Percentiles rank a stretch among this genome's conserved stretches.
Evolutionary conservation across 257 asterid species (phyloP).

Genomic region (Gynochthodes officinalis): DNA sequence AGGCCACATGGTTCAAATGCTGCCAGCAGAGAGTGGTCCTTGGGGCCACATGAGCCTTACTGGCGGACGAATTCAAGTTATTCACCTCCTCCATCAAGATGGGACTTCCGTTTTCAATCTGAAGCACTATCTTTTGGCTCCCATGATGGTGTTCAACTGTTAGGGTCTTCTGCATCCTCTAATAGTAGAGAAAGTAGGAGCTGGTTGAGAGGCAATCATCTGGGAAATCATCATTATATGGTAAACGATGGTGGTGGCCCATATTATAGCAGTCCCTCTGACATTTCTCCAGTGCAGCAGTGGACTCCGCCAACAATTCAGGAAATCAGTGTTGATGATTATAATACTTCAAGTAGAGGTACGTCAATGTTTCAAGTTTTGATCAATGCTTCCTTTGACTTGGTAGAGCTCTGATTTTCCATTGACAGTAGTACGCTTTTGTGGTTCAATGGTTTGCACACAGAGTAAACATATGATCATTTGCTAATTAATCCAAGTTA

Average conservation of each 20-base stretch:
- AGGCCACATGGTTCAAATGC: constrained; percentile 98
- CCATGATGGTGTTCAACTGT: constrained; percentile 70
- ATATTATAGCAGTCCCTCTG: constrained; percentile 81
- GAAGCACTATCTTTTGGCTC: constrained; percentile 80
- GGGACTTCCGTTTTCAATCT: constrained; percentile 77
- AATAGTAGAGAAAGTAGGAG: constrained; percentile 91
- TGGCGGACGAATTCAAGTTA: constrained; percentile 94
- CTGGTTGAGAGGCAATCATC: constrained; percentile 77
- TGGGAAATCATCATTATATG: constrained; percentile 55
- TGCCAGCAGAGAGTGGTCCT: constrained; percentile 89
- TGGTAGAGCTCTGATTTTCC: not conserved
- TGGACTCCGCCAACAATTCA: constrained; percentile 90
- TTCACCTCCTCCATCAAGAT: constrained; percentile 93
- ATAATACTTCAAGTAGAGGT: constrained; percentile 72
- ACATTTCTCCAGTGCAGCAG: constrained; percentile 72
- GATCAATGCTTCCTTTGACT: not conserved
- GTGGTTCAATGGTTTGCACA: not conserved
- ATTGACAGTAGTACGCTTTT: not conserved
- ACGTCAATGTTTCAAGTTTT: constrained; percentile 9
- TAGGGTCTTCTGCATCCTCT: constrained; percentile 83
- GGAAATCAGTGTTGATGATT: constrained; percentile 73
- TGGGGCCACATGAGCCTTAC: constrained; percentile 92
- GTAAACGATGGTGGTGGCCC: constrained; percentile 69
- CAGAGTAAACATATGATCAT: not conserved
- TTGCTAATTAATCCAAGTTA: too few relatives aligned